Conservation (phyloP, 257 asterid genomes). For the Paraleonurus japonicus region DNA sequence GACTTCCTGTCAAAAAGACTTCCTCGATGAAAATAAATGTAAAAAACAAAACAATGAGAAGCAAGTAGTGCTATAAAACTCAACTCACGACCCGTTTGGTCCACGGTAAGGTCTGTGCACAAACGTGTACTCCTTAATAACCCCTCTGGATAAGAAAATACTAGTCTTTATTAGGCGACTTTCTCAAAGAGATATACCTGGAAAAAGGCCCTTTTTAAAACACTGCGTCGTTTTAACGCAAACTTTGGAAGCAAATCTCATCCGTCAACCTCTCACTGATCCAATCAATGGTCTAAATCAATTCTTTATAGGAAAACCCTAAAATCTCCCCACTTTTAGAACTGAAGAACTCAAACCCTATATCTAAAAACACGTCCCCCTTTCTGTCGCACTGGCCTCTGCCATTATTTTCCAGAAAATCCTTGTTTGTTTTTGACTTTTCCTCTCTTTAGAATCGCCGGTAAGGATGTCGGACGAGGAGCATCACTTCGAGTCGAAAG, state of each 20-base stretch:
- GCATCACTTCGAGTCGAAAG: slow-evolving; percentile 64
- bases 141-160: too few species aligned
- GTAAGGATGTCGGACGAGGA: slow-evolving; percentile 68
- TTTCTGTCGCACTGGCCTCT: background rate
- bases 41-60: too few species aligned
- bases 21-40: too few species aligned
- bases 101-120: too few species aligned
- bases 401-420: background rate
- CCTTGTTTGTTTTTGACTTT: background rate
- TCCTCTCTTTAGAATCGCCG: slow-evolving; percentile 17
- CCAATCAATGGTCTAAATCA: slow-evolving; percentile 14
- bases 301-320: slow-evolving; percentile 26
- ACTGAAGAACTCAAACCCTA: slow-evolving; percentile 4
- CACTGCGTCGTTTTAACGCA: slow-evolving; percentile 46
- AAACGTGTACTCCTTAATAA: too few species aligned
- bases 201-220: background rate
- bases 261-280: slow-evolving; percentile 23
- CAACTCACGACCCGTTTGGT: too few species aligned
- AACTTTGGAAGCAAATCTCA: slow-evolving; percentile 22
- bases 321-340: slow-evolving; percentile 11
- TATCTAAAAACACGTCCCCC: slow-evolving; percentile 23
- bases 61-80: too few species aligned
- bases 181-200: too few species aligned
- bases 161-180: too few species aligned
- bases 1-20: too few species aligned